phyloP scores from a whole-genome alignment of 768 basidiomycete species.

The Amanita subjunquillea region DNA sequence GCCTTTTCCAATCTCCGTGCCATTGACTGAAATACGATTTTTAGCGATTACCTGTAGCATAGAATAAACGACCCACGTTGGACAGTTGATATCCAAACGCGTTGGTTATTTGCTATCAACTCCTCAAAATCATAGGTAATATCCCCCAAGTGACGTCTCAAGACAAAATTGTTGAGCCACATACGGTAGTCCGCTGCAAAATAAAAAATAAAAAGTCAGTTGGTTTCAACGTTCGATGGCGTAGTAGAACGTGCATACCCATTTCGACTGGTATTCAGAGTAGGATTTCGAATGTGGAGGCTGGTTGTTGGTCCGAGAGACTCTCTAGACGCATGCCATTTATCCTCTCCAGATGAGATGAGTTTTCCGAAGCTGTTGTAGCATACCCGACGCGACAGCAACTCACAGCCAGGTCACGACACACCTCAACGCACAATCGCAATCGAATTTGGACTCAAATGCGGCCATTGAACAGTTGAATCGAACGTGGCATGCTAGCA shows the following conservation, averaged over 20 bases:
- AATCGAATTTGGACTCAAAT: not conserved
- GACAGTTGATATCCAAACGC: not conserved
- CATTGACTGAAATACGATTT: no score
- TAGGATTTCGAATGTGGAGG: no score
- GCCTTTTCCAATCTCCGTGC: no score
- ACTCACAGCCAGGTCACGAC: not conserved
- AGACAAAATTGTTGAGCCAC: constrained; percentile 1
- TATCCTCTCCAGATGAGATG: not conserved
- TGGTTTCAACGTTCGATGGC: not conserved
- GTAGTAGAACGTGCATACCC: no score
- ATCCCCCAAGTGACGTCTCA: not conserved
- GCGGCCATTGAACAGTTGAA: no score
- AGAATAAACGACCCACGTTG: not conserved
- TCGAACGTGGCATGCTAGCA: no score
- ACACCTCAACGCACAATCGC: not conserved
- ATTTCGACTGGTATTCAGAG: no score
- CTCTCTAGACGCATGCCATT: not conserved
- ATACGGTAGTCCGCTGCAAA: not conserved
- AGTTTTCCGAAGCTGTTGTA: not conserved
- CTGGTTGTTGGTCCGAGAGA: no score
- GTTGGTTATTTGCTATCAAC: not conserved
- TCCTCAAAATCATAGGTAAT: not conserved
- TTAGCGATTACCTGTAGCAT: not conserved
- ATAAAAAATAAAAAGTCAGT: no score
- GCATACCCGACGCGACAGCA: not conserved